phyloP scores from a whole-genome alignment of 192 early-diverging fungal genomes.

The Linnemannia hyalina region DNA sequence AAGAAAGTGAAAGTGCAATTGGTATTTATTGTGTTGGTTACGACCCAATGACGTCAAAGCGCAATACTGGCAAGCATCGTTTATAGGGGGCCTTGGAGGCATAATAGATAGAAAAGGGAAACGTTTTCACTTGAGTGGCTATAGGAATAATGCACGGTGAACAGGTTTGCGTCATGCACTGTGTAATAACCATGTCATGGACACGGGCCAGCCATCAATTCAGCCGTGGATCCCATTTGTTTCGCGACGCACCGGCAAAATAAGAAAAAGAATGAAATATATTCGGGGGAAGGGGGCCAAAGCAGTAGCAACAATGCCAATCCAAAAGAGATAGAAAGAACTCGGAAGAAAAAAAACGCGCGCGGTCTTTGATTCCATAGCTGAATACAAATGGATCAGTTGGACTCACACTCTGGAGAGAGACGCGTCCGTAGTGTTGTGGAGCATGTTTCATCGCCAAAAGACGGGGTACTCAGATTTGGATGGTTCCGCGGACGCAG shows the following conservation, averaged over 20 bases:
- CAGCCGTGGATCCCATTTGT: not conserved
- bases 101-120: too few relatives aligned
- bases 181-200: not conserved
- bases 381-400: not conserved
- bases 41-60: not conserved
- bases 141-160: not conserved
- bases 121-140: too few relatives aligned
- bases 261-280: not conserved
- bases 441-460: not conserved
- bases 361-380: not conserved
- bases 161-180: not conserved
- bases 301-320: not conserved
- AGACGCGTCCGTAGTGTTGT: not conserved
- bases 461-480: not conserved
- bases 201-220: not conserved
- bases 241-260: not conserved
- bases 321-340: not conserved
- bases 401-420: too few relatives aligned
- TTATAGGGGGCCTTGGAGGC: too few relatives aligned
- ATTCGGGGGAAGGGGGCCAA: not conserved
- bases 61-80: too few relatives aligned
- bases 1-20: not conserved
- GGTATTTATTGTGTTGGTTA: not conserved
- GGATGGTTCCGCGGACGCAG: constrained; percentile 23
- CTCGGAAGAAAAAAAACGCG: not conserved